Conservation (phyloP, 768 basidiomycete genomes). For the Amanita muscaria region DNA sequence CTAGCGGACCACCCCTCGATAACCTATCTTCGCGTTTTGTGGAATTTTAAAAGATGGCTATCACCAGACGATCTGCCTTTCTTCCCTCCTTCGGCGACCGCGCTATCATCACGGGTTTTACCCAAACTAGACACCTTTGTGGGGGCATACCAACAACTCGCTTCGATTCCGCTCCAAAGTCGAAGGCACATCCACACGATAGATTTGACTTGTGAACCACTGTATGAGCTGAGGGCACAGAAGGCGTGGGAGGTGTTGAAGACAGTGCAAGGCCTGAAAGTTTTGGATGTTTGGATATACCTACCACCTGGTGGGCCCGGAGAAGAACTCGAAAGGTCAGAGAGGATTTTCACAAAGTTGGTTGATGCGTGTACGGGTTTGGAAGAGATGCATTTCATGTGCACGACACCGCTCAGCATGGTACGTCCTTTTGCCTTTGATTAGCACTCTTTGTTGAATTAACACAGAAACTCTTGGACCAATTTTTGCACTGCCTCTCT, state of each 20-base stretch:
- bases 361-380: conserved; percentile 28
- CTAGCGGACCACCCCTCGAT: conserved; percentile 29
- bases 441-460: neutral
- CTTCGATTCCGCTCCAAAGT: conserved; percentile 23
- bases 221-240: conserved; percentile 28
- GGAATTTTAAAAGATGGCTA: conserved; percentile 45
- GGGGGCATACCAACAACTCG: conserved; percentile 40
- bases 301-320: conserved; percentile 11
- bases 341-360: conserved; percentile 25
- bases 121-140: conserved; percentile 33
- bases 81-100: conserved; percentile 11
- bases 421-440: conserved; percentile 19
- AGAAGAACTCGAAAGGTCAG: neutral
- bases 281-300: conserved; percentile 41
- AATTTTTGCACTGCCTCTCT: conserved; percentile 29
- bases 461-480: conserved; percentile 38
- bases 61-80: conserved; percentile 29
- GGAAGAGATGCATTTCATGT: conserved; percentile 44
- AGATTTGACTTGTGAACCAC: conserved; percentile 42
- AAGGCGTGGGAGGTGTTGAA: conserved; percentile 27
- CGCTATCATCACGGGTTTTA: conserved; percentile 21
- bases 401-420: conserved; percentile 35
- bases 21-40: conserved; percentile 35
- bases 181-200: conserved; percentile 28
- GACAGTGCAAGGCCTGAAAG: conserved; percentile 28